Evolutionary conservation across 768 basidiomycete genomes (phyloP).

Genomic region (Phlebiopsis gigantea): DNA sequence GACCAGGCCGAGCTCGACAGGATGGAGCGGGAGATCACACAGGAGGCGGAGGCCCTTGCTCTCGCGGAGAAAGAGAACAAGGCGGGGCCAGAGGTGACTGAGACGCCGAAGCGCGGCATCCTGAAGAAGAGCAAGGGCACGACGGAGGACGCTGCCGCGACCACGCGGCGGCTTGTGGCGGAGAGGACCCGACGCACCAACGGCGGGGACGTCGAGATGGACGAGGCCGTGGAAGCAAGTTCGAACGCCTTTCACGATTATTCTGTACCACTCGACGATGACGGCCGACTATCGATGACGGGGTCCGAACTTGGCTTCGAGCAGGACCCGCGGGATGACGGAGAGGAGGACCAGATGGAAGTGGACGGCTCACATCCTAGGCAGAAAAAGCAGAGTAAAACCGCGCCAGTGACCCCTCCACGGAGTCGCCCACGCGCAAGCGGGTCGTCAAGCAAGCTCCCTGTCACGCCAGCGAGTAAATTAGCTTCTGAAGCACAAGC

Average conservation of each 20-base stretch:
- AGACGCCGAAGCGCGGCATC: conserved; percentile 4
- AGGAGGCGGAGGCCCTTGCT: conserved; percentile 14
- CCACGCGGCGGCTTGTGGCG: conserved; percentile 1
- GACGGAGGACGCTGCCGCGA: background rate
- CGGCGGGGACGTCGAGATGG: conserved; percentile 14
- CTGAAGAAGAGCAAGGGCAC: conserved; percentile 4
- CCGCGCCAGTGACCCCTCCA: too few relatives aligned
- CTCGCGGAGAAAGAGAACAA: background rate
- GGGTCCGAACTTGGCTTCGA: conserved; percentile 2
- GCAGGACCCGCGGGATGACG: background rate
- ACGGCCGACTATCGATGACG: conserved; percentile 10
- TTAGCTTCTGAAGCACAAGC: too few relatives aligned
- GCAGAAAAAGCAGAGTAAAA: too few relatives aligned
- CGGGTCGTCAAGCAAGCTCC: too few relatives aligned
- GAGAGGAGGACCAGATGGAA: background rate
- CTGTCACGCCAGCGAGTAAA: too few relatives aligned
- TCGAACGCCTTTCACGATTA: conserved; percentile 9
- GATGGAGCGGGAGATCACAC: conserved; percentile 22
- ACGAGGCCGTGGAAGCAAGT: conserved; percentile 12
- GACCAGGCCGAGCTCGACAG: conserved; percentile 26
- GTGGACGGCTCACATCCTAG: background rate
- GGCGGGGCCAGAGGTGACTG: background rate
- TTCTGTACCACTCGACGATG: conserved; percentile 19
- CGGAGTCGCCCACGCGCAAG: too few relatives aligned
- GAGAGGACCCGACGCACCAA: background rate